Base-by-base conservation (phyloP, 176 grass and related monocot genomes). In the Carex myosuroides region DNA sequence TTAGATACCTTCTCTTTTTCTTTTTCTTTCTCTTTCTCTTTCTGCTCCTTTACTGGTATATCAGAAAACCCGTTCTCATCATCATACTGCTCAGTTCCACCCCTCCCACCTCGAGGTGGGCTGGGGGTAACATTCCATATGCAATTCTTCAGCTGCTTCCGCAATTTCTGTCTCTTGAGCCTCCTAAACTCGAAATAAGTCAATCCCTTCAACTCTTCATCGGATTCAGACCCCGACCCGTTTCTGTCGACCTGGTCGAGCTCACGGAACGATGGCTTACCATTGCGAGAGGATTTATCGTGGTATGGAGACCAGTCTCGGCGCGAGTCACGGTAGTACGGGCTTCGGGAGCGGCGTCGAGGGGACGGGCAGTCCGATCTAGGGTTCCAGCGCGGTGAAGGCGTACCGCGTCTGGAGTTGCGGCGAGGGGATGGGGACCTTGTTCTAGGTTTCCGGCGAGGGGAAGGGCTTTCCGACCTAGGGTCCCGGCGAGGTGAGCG, bases 181-280 rank as follows among this genome's bases (percentile, higher is more conserved):
- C 97, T 84, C 83, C 91, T 90, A 80, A 89, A 99, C 44, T 99
- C 97, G 61, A 91, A 95, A 87, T 88, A 99, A 80, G 13, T 81
- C 60, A 99, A 84, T 24, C 97, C 97, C 81, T 95, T 95, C 80
- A 96, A 89, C 0, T 92, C 88, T 55, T 88, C 93, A 17, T 96
- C 89, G 1, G 73, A 81, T 20, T 61, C 91, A 39, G 81, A 88
- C 14, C 12, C 86, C 3, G 83, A 82, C 84, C 82, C 88, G 5
- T 64, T 56, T 33, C 66, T 85, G 0, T 69, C 80, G 0, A 80
- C 86, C 0, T 79, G 29, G 1, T 86, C 83, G 3, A 56, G 65
- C 8, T 63, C 76, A 5, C 57, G 78, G 44, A 29, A 29, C 12
- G 26, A 14, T 5, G 33, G 13, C 5, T 85, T 90, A 4, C 87